Conservation (phyloP, 768 basidiomycete species). For the Mycena indigotica region DNA sequence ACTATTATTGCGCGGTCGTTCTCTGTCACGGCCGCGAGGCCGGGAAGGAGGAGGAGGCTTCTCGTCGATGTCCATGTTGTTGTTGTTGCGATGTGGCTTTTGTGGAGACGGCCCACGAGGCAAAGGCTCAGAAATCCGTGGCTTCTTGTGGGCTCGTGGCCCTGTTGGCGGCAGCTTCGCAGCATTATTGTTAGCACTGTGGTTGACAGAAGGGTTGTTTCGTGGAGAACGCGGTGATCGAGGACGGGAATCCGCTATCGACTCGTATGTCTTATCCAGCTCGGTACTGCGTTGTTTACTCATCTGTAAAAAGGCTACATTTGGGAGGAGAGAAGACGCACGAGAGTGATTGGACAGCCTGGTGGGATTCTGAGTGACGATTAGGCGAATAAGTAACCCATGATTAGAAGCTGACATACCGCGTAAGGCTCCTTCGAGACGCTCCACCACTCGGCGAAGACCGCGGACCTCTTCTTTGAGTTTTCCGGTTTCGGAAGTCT, state of each 20-base stretch:
- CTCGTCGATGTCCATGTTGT: conserved; percentile 58
- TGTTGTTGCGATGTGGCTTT: conserved; percentile 23
- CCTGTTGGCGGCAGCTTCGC: conserved; percentile 73
- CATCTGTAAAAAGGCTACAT: conserved; percentile 1
- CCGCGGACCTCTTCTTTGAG: conserved; percentile 81
- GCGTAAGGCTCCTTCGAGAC: conserved; percentile 74
- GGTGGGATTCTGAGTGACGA: conserved; percentile 72
- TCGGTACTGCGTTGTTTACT: conserved; percentile 54
- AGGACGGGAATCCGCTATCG: conserved; percentile 50
- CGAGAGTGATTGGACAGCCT: conserved; percentile 71
- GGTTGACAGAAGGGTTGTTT: no score
- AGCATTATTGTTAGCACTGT: conserved; percentile 26
- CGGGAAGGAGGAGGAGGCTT: conserved; percentile 47
- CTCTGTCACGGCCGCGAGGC: conserved; percentile 32
- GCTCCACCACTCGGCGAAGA: conserved; percentile 64
- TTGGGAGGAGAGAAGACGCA: conserved; percentile 42
- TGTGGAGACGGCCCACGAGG: conserved; percentile 36
- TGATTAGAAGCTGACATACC: conserved; percentile 45
- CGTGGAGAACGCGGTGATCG: conserved; percentile 54
- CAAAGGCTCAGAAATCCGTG: conserved; percentile 62
- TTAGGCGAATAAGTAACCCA: neutral
- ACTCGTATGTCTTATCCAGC: conserved; percentile 74
- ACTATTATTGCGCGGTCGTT: conserved; percentile 33
- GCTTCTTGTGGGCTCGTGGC: conserved; percentile 80
- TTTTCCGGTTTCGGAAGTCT: conserved; percentile 73